Conservation (phyloP, 1,284 basidiomycete genomes). For the Leccinum solheimii region DNA sequence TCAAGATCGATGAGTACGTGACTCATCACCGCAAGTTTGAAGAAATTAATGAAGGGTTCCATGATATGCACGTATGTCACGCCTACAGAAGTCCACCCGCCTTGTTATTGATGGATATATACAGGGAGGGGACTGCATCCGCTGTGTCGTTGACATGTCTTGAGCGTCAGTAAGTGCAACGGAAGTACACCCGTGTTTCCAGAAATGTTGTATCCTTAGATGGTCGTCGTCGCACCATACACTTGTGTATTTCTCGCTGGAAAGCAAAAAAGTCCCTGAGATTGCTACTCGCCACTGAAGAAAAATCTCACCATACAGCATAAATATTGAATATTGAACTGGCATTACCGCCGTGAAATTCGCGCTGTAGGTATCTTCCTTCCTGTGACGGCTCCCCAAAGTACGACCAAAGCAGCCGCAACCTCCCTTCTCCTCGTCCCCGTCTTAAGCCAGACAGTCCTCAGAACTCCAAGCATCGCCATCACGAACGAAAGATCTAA, state of each 20-base stretch:
- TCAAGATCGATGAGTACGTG: conserved; percentile 89
- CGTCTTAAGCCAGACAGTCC: conserved; percentile 64
- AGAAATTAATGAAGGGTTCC: conserved; percentile 88
- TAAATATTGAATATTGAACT: conserved; percentile 9
- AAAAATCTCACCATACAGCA: background rate
- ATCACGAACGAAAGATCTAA: conserved; percentile 74
- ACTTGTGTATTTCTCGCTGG: background rate
- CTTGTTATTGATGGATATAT: background rate
- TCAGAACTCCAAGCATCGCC: conserved; percentile 53
- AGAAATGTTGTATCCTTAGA: conserved; percentile 6
- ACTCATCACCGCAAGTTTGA: conserved; percentile 76
- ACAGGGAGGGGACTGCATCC: conserved; percentile 86
- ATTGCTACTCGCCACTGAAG: background rate
- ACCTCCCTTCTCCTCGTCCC: conserved; percentile 70
- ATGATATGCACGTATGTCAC: conserved; percentile 90
- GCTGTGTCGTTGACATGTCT: conserved; percentile 85
- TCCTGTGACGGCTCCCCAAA: conserved; percentile 75
- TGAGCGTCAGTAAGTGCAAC: conserved; percentile 21
- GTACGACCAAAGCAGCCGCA: conserved; percentile 54
- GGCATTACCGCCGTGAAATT: conserved; percentile 18
- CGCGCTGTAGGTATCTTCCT: conserved; percentile 54
- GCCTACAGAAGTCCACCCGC: background rate
- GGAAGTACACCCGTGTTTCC: background rate
- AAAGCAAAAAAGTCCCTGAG: background rate
- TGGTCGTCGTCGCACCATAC: background rate